phyloP scores from a whole-genome alignment of 108 stramenopile species.

The Cyclotella kingstonii region DNA sequence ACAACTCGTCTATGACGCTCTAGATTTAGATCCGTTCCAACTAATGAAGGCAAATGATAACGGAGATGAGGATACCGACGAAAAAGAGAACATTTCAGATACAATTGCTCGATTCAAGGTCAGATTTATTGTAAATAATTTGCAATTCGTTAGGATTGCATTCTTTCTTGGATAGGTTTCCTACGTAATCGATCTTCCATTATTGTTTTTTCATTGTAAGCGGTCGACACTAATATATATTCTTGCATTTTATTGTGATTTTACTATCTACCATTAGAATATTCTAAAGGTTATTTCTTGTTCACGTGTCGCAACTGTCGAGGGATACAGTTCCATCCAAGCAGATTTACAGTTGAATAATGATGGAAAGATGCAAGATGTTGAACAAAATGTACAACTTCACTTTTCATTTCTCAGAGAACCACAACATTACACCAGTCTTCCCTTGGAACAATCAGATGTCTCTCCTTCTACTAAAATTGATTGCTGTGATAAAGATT shows the following conservation, averaged over 20 bases:
- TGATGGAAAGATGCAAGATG: conserved; percentile 31
- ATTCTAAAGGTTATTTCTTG: conserved; percentile 56
- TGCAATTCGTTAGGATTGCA: too few species aligned
- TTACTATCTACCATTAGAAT: conserved; percentile 7
- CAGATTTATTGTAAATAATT: too few species aligned
- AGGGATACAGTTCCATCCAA: conserved; percentile 48
- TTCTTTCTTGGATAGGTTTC: too few species aligned
- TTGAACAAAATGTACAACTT: conserved; percentile 20
- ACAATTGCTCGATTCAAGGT: conserved; percentile 52
- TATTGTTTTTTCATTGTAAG: not conserved
- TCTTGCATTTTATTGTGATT: not conserved
- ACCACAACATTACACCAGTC: conserved; percentile 1
- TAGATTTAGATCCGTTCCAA: conserved; percentile 62
- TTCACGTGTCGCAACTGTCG: conserved; percentile 38
- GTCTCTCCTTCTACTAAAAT: not conserved
- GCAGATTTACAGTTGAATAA: conserved; percentile 47
- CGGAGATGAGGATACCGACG: conserved; percentile 9
- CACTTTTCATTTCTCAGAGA: conserved; percentile 30
- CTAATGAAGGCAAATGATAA: conserved; percentile 12
- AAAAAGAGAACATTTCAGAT: conserved; percentile 24
- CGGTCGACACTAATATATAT: not conserved
- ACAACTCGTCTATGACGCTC: conserved; percentile 39
- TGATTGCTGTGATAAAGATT: not conserved
- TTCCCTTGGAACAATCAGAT: not conserved
- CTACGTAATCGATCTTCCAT: not conserved